Evolutionary conservation across 306 rosid genomes (phyloP), one percentile per base, ranked within the genome.

Genomic region (Cicer pinnatifidum): DNA sequence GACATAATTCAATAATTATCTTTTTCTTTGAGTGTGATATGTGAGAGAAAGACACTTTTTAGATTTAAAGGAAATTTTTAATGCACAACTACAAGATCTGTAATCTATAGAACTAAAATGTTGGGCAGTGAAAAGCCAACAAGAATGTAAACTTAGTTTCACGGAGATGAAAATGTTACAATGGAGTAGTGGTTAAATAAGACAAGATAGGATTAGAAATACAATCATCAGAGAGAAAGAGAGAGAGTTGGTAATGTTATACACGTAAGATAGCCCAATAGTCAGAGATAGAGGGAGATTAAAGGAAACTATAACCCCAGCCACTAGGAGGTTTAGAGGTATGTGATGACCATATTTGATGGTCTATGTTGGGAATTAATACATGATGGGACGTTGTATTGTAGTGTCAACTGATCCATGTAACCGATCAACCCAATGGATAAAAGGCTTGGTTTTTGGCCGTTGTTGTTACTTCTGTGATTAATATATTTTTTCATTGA

Each of bases 401-500:
- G 38, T 57, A 23, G 39, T 11, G 40, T 57, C 7, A 9, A 57
- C 39, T 1, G 63, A 57, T 57, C 40, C 40, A 57, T 57, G 15
- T 57, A 57, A 39, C 16, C 40, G 16, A 57, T 13, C 16, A 23
- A 28, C 40, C 63, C 40, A 57, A 57, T 28, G 9, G 40, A 6
- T 11, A 57, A 17, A 57, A 6, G 5, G 9, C 13, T 57, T 57
- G 15, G 9, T 23, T 33, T 57, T 57, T 2, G 33, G 28, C 9
- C 4, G 11, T 16, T 11, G 63, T 57, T 28, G 40, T 23, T 57
- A 28, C 63, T 23, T 57, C 28, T 23, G 11, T 23, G 38, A 45
- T 53, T 16, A 45, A 77, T 65, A 51, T 39, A 65, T 40, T 53
- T 53, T 20, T 61, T 82, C 39, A 1, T 63, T 16, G 54, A 58